A percentile compares a stretch with the other conserved stretches of the same genome.
phyloP scores from a whole-genome alignment of 2,329 filamentous ascomycete species.

The Sporothrix mexicana region DNA sequence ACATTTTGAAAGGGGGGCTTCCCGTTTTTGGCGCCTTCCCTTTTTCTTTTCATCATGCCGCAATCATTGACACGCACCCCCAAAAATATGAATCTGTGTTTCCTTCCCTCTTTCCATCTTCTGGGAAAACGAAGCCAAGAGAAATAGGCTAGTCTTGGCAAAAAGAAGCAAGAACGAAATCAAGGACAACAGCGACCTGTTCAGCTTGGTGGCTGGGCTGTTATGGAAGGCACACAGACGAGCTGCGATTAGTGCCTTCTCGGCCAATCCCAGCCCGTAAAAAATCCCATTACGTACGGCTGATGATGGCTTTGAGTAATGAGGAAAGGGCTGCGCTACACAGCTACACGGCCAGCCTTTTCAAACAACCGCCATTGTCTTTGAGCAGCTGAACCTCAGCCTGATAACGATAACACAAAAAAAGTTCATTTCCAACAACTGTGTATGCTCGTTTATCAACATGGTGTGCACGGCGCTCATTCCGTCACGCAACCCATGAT shows the following conservation, averaged over 20 bases:
- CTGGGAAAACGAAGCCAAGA: conserved; percentile 15
- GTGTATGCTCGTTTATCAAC: neutral
- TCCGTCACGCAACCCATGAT: conserved; percentile 10
- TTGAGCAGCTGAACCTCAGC: neutral
- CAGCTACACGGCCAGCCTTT: conserved; percentile 11
- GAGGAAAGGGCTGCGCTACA: neutral
- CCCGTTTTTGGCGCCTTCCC: conserved; percentile 18
- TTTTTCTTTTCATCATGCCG: conserved; percentile 21
- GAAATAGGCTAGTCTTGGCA: conserved; percentile 28
- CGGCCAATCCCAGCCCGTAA: conserved; percentile 28
- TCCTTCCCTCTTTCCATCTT: neutral
- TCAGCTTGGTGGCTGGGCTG: neutral
- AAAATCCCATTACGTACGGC: conserved; percentile 32
- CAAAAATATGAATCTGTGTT: neutral
- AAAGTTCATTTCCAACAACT: neutral
- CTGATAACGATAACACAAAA: conserved; percentile 21
- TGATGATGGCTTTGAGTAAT: conserved; percentile 27
- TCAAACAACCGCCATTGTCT: neutral
- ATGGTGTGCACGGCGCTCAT: neutral
- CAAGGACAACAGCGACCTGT: neutral
- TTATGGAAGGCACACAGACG: neutral
- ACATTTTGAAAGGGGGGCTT: neutral
- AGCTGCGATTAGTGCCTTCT: neutral
- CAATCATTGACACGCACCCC: neutral
- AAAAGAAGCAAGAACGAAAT: neutral